phyloP scores from a whole-genome alignment of 345 rosid genomes.

The Camelina neglecta region DNA sequence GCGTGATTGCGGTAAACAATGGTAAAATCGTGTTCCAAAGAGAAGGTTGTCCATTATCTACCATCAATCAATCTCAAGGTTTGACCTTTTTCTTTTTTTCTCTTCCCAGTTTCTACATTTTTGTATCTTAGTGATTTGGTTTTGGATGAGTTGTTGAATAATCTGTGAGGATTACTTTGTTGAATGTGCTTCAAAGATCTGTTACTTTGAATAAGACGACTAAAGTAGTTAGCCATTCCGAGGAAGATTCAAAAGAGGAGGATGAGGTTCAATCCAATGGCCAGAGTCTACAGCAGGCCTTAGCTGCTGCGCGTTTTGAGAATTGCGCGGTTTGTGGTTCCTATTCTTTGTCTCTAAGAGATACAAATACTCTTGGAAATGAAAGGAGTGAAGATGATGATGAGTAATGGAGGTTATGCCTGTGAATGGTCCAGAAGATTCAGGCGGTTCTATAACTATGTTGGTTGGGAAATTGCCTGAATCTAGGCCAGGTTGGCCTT shows the following conservation, averaged over 20 bases:
- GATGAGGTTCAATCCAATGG: constrained; percentile 29
- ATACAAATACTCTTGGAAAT: constrained; percentile 14
- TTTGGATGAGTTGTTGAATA: not conserved
- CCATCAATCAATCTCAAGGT: constrained; percentile 53
- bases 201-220: constrained; percentile 53
- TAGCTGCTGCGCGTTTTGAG: constrained; percentile 48
- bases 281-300: constrained; percentile 55
- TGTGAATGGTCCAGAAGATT: constrained; percentile 46
- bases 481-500: constrained; percentile 84
- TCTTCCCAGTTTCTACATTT: not conserved
- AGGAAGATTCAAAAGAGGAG: constrained; percentile 28
- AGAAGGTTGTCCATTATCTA: constrained; percentile 57
- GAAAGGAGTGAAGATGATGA: no score
- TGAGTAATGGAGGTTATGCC: constrained; percentile 62
- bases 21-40: constrained; percentile 74
- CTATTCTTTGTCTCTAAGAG: constrained; percentile 35
- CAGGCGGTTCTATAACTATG: constrained; percentile 49
- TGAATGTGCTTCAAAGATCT: constrained; percentile 62
- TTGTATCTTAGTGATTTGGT: not conserved
- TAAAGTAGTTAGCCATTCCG: constrained; percentile 49
- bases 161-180: constrained; percentile 47
- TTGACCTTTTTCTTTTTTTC: not conserved
- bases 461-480: constrained; percentile 60
- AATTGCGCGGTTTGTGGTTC: constrained; percentile 69
- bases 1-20: constrained; percentile 71